phyloP scores from a whole-genome alignment of 305 asterid species.

The Fraxinus nigra region DNA sequence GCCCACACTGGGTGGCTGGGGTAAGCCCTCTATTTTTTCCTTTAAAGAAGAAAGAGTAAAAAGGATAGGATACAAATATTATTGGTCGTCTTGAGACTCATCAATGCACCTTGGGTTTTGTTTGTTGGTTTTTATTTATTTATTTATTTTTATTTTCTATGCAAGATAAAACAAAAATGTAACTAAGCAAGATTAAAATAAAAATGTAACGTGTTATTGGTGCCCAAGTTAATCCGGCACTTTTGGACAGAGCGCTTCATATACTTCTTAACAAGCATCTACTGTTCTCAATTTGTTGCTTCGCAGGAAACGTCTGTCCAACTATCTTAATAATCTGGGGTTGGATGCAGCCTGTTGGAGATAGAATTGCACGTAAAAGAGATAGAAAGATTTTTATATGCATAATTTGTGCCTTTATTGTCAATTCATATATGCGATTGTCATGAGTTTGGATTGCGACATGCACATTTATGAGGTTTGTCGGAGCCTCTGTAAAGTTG shows the following conservation, averaged over 20 bases:
- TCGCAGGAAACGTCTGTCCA: background rate
- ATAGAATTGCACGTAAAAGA: background rate
- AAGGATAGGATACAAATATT: background rate
- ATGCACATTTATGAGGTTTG: background rate
- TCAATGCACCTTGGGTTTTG: background rate
- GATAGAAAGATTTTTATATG: background rate
- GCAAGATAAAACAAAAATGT: background rate
- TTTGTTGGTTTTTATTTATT: background rate
- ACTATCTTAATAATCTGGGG: no score
- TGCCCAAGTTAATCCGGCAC: background rate
- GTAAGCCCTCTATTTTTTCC: background rate
- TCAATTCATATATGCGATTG: background rate
- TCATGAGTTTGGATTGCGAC: background rate
- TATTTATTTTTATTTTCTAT: background rate
- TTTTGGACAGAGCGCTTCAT: background rate
- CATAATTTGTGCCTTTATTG: background rate
- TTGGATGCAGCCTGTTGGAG: background rate
- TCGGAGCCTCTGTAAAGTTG: background rate
- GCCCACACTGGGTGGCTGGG: background rate
- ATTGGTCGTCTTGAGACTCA: background rate
- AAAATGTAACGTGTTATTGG: background rate
- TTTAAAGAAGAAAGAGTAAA: background rate
- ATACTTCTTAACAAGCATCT: background rate
- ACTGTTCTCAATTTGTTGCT: background rate
- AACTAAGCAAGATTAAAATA: background rate